Percentiles rank a stretch among this genome's conserved stretches.
Evolutionary conservation across 495 filamentous ascomycete species (phyloP).

Genomic region (Xylaria acuta): DNA sequence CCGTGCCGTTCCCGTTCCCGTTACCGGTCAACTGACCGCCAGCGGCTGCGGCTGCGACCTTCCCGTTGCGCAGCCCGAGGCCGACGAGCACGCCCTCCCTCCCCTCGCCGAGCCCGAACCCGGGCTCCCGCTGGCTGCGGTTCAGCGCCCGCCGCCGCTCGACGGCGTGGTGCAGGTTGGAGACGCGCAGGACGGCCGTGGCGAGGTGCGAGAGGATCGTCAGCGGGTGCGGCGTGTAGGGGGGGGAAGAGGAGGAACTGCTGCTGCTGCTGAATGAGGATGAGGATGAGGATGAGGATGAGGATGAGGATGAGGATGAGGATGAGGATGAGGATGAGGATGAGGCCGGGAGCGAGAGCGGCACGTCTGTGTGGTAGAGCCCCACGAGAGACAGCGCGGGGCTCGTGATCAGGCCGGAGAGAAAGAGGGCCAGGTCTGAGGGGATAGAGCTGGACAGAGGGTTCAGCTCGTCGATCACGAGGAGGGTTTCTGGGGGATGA

Average conservation of each 20-base stretch:
- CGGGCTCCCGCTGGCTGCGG: slow-evolving; percentile 70
- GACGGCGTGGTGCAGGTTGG: slow-evolving; percentile 71
- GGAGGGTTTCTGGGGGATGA: slow-evolving; percentile 53
- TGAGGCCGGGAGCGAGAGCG: slow-evolving; percentile 43
- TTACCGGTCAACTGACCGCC: no score
- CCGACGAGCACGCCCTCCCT: slow-evolving; percentile 77
- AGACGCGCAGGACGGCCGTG: slow-evolving; percentile 55
- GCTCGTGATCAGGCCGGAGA: slow-evolving; percentile 57
- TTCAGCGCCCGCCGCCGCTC: slow-evolving; percentile 70
- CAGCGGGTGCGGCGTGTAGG: slow-evolving; percentile 73
- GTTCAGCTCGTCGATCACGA: slow-evolving; percentile 70
- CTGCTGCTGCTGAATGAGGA: slow-evolving; percentile 27
- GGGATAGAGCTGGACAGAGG: slow-evolving; percentile 48
- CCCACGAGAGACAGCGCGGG: slow-evolving; percentile 63
- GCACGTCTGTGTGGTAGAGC: slow-evolving; percentile 73
- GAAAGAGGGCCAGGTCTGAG: slow-evolving; percentile 58
- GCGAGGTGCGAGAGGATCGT: slow-evolving; percentile 62
- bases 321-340: no score
- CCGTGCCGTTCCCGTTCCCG: neutral
- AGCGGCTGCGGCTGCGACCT: slow-evolving; percentile 16
- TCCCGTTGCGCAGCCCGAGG: slow-evolving; percentile 43
- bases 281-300: no score
- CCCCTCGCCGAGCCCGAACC: slow-evolving; percentile 77
- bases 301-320: no score
- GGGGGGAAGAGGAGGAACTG: slow-evolving; percentile 24